Base-by-base conservation (phyloP, 2,329 filamentous ascomycete species). In the Ophiosphaerella narmari region DNA sequence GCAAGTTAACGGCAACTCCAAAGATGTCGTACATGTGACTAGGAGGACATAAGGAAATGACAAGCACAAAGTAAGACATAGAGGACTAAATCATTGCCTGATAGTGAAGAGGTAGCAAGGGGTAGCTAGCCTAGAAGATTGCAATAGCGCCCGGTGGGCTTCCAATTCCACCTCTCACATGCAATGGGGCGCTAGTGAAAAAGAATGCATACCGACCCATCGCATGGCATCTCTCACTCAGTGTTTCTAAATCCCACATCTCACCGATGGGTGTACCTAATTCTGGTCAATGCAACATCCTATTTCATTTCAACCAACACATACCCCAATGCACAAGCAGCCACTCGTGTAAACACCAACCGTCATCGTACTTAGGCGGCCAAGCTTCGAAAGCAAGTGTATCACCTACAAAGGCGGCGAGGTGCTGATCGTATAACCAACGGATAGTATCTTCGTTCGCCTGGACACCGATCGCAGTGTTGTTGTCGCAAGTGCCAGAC, bases 141-240 rank as follows among this genome's bases (percentile, higher is more conserved):
- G 67, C 68, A 45, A 72, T 68, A 21, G 66, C 70, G n/a, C 67
- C 67, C 7, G 70, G 70, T 13, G 70, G 68, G 48, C 66, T 71
- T 38, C 68, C 67, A 50, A 72, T 69, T 1, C 67, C 68, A 24
- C 82, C 80, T 3, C 79, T 78, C 13, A 84, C 77, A 65, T 86
- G 85, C 45, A 85, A 63, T 1, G 85, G 84, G 12, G 76, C 77
- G 55, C 82, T 86, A 0, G 81, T 84, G 8, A 88, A 71, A 70
- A 88, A 79, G 60, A 88, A 88, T 1, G 76, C 82, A 67, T 82
- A 87, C 14, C 78, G 74, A 34, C 76, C 72, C 64, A 77, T 72
- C 52, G 75, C 75, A 63, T 82, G 83, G 63, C 83, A 84, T 46
- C 80, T 75, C 21, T 72, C 72, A 1, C 79, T 76, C 35, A 86